phyloP scores from a whole-genome alignment of 768 basidiomycete species.

The Boletus bicolor region DNA sequence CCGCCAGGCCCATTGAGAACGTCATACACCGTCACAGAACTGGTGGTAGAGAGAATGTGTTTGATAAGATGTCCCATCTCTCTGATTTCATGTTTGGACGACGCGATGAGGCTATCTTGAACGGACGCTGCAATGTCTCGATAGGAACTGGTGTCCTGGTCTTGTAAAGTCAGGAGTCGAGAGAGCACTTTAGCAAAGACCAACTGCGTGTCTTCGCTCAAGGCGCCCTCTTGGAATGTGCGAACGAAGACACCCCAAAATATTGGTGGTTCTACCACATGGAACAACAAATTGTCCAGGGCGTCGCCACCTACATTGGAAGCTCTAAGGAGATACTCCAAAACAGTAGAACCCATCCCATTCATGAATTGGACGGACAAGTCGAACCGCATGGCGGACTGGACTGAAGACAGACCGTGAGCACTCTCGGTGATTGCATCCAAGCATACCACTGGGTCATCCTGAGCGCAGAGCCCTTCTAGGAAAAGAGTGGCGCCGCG shows the following conservation, averaged over 20 bases:
- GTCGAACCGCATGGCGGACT: slow-evolving; percentile 39
- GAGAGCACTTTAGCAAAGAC: slow-evolving; percentile 48
- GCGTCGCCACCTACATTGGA: slow-evolving; percentile 40
- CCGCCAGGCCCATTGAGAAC: slow-evolving; percentile 47
- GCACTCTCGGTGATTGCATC: slow-evolving; percentile 34
- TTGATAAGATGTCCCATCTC: slow-evolving; percentile 40
- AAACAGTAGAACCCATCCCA: slow-evolving; percentile 33
- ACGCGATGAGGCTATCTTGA: slow-evolving; percentile 24
- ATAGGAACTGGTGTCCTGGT: slow-evolving; percentile 34
- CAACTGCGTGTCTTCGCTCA: slow-evolving; percentile 35
- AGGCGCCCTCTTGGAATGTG: slow-evolving; percentile 31
- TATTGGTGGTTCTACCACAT: slow-evolving; percentile 48
- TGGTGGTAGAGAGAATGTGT: slow-evolving; percentile 31
- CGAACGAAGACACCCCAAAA: slow-evolving; percentile 42
- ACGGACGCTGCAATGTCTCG: slow-evolving; percentile 34
- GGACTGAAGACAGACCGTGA: slow-evolving; percentile 39
- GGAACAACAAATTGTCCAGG: slow-evolving; percentile 38
- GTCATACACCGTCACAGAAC: slow-evolving; percentile 12
- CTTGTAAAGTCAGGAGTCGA: slow-evolving; percentile 41
- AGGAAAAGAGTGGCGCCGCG: slow-evolving; percentile 35
- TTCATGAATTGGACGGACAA: slow-evolving; percentile 41
- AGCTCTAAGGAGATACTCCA: slow-evolving; percentile 40
- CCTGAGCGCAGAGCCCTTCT: slow-evolving; percentile 43
- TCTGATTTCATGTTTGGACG: slow-evolving; percentile 24
- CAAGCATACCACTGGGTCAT: slow-evolving; percentile 38